Conservation (phyloP, 2,329 filamentous ascomycete species). For the Tetracladium maxilliforme region DNA sequence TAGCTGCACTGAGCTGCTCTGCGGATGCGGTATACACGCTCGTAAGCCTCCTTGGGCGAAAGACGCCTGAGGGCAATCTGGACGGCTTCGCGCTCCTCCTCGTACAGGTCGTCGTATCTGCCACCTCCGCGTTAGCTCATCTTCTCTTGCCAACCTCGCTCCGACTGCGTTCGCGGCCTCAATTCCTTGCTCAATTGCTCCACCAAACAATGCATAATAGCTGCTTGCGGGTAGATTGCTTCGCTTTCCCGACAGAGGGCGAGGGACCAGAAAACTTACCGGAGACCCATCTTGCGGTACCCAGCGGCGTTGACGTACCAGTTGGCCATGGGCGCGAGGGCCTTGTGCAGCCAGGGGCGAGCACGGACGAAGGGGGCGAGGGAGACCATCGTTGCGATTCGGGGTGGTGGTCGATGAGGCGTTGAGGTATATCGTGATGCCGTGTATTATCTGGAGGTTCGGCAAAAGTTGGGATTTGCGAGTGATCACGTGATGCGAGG, state of each 20-base stretch:
- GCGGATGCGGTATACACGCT: constrained; percentile 94
- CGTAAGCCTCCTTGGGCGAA: constrained; percentile 78
- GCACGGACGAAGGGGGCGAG: constrained; percentile 65
- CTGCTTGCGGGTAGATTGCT: background rate
- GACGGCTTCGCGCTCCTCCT: constrained; percentile 80
- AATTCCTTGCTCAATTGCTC: constrained; percentile 2
- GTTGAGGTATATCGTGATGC: no score
- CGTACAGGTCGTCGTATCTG: constrained; percentile 88
- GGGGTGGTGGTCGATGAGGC: constrained; percentile 1
- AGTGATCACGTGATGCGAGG: no score
- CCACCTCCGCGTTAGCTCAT: constrained; percentile 4
- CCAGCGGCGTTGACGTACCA: constrained; percentile 86
- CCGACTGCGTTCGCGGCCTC: constrained; percentile 1
- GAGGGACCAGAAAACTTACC: constrained; percentile 34
- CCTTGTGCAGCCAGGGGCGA: constrained; percentile 72
- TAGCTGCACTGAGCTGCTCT: constrained; percentile 51
- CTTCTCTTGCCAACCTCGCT: constrained; percentile 4
- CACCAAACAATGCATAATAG: background rate
- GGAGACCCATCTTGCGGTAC: constrained; percentile 85
- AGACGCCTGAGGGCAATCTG: constrained; percentile 85
- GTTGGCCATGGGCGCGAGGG: constrained; percentile 67
- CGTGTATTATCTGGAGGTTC: no score
- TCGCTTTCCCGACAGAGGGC: background rate
- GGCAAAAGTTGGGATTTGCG: no score
- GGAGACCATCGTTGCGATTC: no score